These are phyloP conservation scores for Penicillium canariense DNA, from an alignment of 495 filamentous ascomycete genomes.

Conservation along the genomic window DNA sequence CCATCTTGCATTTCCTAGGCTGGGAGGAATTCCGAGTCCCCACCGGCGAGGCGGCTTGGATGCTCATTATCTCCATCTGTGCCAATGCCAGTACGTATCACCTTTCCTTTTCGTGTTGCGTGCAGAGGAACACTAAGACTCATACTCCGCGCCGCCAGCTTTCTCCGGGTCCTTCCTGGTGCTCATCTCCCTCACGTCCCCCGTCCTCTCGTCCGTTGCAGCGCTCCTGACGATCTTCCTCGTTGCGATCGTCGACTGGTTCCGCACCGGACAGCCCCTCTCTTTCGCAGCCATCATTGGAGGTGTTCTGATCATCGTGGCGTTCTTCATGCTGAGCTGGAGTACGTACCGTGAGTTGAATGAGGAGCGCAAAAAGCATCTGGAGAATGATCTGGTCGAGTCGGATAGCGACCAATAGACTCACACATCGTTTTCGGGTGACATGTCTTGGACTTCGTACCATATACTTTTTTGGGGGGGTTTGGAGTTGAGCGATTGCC, in stretches of 20 bases:
- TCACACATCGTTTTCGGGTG: not conserved
- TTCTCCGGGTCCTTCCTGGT: conserved; percentile 95
- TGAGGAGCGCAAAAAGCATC: conserved; percentile 68
- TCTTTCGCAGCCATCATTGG: conserved; percentile 72
- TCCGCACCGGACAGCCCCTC: conserved; percentile 71
- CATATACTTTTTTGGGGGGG: not conserved
- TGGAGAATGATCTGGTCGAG: conserved; percentile 40
- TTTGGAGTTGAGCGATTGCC: not conserved
- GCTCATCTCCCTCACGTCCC: conserved; percentile 86
- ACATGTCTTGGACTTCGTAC: not conserved
- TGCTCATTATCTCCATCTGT: conserved; percentile 74
- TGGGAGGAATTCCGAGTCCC: conserved; percentile 82
- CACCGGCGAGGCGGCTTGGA: conserved; percentile 68
- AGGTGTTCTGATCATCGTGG: conserved; percentile 80
- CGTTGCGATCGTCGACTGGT: conserved; percentile 88
- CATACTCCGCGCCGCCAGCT: conserved; percentile 28
- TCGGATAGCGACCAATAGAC: conserved; percentile 46
- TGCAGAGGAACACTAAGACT: conserved; percentile 8
- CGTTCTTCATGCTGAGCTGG: conserved; percentile 83
- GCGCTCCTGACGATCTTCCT: conserved; percentile 94
- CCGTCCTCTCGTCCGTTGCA: conserved; percentile 87
- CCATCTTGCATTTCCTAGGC: conserved; percentile 73
- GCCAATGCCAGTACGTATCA: conserved; percentile 71
- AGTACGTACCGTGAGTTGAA: conserved; percentile 90
- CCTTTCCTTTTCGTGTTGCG: not conserved